Evolutionary conservation across 371 early-diverging fungal genomes (phyloP).

Genomic region (Agmasoma carcini): DNA sequence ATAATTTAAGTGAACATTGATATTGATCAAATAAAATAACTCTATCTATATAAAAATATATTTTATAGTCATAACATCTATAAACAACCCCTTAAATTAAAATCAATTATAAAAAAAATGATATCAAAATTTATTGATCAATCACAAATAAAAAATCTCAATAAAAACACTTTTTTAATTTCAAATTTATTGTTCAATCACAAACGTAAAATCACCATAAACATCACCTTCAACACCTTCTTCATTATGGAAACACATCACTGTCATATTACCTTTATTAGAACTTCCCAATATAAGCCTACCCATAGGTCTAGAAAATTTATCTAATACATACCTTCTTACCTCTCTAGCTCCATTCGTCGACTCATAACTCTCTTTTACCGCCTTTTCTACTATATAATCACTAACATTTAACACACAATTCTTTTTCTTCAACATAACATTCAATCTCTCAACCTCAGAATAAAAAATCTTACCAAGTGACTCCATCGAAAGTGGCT

Average conservation of each 20-base stretch:
- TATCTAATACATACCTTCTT: constrained; percentile 60
- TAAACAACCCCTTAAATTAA: too few species aligned
- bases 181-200: too few species aligned
- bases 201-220: not conserved
- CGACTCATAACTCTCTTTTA: constrained; percentile 59
- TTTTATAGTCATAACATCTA: too few species aligned
- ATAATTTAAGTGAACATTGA: too few species aligned
- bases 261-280: constrained; percentile 4
- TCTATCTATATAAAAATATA: too few species aligned
- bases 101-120: too few species aligned
- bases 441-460: constrained; percentile 59
- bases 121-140: too few species aligned
- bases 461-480: constrained; percentile 58
- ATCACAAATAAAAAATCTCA: too few species aligned
- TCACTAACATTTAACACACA: constrained; percentile 57
- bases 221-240: not conserved
- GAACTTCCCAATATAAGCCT: constrained; percentile 53
- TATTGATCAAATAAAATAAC: too few species aligned
- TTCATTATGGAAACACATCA: constrained; percentile 4
- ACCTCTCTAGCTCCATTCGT: constrained; percentile 66
- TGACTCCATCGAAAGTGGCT: constrained; percentile 57
- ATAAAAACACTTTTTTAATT: too few species aligned
- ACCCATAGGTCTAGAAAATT: constrained; percentile 61
- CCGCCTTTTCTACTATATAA: constrained; percentile 56
- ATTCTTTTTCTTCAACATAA: constrained; percentile 57